Base-by-base conservation (phyloP, 192 early-diverging fungal species). In the Mortierella hygrophila region DNA sequence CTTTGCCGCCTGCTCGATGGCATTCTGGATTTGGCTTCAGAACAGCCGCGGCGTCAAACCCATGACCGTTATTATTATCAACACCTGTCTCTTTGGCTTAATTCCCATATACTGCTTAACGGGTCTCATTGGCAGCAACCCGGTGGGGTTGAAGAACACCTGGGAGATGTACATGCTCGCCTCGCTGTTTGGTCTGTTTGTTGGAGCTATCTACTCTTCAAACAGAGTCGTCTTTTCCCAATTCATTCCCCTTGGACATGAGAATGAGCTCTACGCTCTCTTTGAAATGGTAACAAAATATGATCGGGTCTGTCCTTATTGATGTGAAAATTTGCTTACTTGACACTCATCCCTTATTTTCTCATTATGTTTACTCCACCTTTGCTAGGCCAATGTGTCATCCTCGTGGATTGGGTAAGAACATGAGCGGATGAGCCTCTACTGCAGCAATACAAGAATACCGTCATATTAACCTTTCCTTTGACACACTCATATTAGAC, bases 231-330 rank as follows among this genome's bases (percentile, higher is more conserved):
- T 95, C 49, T 94, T 93, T 74, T 89, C 92, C 6, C 92, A 94
- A 73, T 88, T 96, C 46, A 74, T 93, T 2, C 95, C 95, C 0
- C 82, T 89, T n/a, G 95, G 95, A 21, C 88, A 88, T 37, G 95
- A 95, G 79, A 89, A 93, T 32, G 87, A 94, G 81, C 92, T 96
- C 76, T 96, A 94, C 77, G 89, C 89, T 44, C 79, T 96, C 13
- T 96, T 93, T 87, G 94, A 91, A 78, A 88, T 93, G 82, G 80
- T 82, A 82, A 37, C 11, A 32, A 55, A 60, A 32, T 23, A 16
- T 1, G 29, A 49, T 44, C 21, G 2, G 32, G 9, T 21, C 40
- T 29, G 15, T 41, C 7, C 11, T n/a, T 47, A 13, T 13, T 47
- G 20, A 38, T 70, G 71, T 29, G 44, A 60, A 23, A 29, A 3